phyloP scores from a whole-genome alignment of 2,329 filamentous ascomycete species.

The Colletotrichum phormii region DNA sequence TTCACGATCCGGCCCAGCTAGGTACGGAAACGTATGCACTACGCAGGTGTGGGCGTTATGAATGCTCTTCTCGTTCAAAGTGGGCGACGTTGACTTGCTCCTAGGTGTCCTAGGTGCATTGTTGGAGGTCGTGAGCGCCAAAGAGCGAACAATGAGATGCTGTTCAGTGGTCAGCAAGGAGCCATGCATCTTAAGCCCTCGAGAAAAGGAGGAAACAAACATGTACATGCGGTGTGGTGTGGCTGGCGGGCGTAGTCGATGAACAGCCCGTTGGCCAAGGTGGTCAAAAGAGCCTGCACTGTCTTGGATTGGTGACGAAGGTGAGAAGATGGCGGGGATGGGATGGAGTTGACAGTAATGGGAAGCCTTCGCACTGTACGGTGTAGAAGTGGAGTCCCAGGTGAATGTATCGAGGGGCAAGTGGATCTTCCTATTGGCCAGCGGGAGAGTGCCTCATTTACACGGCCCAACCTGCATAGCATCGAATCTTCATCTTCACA shows the following conservation, averaged over 20 bases:
- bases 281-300: conserved; percentile 5
- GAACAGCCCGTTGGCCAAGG: not conserved
- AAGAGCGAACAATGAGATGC: not conserved
- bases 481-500: not conserved
- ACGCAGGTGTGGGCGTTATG: not conserved
- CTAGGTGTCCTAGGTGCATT: not conserved
- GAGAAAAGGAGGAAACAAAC: conserved; percentile 32
- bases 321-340: not conserved
- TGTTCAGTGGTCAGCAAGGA: not conserved
- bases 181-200: not conserved
- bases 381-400: conserved; percentile 22
- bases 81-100: not conserved
- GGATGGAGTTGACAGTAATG: not conserved
- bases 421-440: conserved; percentile 10
- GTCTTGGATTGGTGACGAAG: conserved; percentile 3
- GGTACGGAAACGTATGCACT: not conserved
- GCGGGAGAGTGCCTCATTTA: not conserved
- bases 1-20: conserved; percentile 2
- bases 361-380: conserved; percentile 20
- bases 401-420: not conserved
- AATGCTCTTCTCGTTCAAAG: not conserved
- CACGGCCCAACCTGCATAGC: not conserved
- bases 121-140: not conserved
- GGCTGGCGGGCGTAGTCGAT: not conserved
- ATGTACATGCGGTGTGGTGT: not conserved